Percentiles rank a stretch among this genome's conserved stretches.
Conservation (phyloP, 257 asterid species). For the Fraxinus anomala region DNA sequence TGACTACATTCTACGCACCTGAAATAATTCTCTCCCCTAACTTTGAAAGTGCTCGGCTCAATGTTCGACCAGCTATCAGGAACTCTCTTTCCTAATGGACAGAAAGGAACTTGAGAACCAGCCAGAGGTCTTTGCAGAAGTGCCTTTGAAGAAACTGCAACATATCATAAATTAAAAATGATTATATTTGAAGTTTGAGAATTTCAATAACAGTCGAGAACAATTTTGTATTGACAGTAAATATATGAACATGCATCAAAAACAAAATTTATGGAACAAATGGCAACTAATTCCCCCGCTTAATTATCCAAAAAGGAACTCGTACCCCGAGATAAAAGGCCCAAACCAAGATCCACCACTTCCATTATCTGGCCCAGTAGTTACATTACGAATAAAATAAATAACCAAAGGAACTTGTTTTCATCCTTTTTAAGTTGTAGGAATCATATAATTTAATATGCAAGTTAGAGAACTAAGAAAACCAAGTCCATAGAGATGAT, state of each 20-base stretch:
- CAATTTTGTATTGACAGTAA: neutral
- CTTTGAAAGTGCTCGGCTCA: constrained; percentile 78
- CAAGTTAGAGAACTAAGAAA: no score
- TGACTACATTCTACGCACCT: constrained; percentile 43
- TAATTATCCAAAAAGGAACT: neutral
- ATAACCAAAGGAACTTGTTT: no score
- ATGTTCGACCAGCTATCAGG: constrained; percentile 90
- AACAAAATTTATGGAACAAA: neutral
- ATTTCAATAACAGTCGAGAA: neutral
- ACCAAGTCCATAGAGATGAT: no score
- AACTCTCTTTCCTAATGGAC: constrained; percentile 82
- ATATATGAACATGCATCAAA: neutral
- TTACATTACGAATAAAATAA: no score
- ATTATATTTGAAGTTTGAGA: neutral
- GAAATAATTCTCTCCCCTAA: constrained; percentile 78
- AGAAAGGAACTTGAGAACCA: constrained; percentile 90
- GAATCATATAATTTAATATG: no score
- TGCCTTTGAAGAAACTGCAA: constrained; percentile 78
- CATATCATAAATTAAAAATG: neutral
- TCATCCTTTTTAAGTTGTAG: no score
- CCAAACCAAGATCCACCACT: neutral
- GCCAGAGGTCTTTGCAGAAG: constrained; percentile 78
- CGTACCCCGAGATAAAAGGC: neutral
- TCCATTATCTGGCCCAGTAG: neutral
- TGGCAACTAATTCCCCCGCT: neutral